A percentile compares a stretch with the other conserved stretches of the same genome.
These are phyloP conservation scores for Fistulifera pelliculosa DNA, from an alignment of 108 stramenopile species.

Conservation along the genomic window DNA sequence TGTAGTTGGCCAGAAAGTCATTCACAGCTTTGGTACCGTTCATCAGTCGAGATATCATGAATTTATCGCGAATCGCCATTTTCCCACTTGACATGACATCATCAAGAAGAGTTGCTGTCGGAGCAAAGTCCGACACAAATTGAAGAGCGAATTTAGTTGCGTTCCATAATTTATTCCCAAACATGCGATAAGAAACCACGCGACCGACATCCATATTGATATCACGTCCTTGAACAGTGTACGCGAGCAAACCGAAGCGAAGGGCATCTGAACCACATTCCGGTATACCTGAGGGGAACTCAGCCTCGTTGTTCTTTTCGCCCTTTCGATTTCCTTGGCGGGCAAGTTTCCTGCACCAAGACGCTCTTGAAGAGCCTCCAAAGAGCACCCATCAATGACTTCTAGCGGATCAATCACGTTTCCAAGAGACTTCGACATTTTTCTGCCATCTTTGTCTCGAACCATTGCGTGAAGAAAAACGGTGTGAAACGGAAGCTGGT, in stretches of 20 bases:
- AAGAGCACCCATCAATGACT: conserved; percentile 91
- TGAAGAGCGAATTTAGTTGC: conserved; percentile 88
- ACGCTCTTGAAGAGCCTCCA: conserved; percentile 76
- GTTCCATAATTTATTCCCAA: conserved; percentile 99
- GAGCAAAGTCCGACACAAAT: conserved; percentile 84
- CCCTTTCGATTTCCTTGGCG: conserved; percentile 87
- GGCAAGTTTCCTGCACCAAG: conserved; percentile 93
- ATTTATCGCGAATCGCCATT: conserved; percentile 79
- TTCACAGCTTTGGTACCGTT: conserved; percentile 62
- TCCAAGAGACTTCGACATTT: conserved; percentile 98
- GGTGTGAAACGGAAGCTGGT: conserved; percentile 90
- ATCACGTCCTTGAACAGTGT: conserved; percentile 96
- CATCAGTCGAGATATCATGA: conserved; percentile 92
- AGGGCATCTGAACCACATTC: conserved; percentile 98
- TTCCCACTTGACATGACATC: conserved; percentile 75
- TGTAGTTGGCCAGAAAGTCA: conserved; percentile 57
- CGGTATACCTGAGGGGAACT: conserved; percentile 98
- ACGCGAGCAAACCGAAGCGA: conserved; percentile 95
- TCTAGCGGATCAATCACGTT: conserved; percentile 99
- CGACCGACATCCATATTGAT: conserved; percentile 98
- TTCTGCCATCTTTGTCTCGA: conserved; percentile 95
- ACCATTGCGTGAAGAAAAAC: conserved; percentile 99
- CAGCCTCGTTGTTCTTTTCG: conserved; percentile 86
- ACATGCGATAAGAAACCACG: conserved; percentile 94
- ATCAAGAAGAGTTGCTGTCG: conserved; percentile 68